Evolutionary conservation across 768 basidiomycete genomes (phyloP), one percentile per base, ranked within the genome.

Genomic region (Amanita pseudoporphyria): DNA sequence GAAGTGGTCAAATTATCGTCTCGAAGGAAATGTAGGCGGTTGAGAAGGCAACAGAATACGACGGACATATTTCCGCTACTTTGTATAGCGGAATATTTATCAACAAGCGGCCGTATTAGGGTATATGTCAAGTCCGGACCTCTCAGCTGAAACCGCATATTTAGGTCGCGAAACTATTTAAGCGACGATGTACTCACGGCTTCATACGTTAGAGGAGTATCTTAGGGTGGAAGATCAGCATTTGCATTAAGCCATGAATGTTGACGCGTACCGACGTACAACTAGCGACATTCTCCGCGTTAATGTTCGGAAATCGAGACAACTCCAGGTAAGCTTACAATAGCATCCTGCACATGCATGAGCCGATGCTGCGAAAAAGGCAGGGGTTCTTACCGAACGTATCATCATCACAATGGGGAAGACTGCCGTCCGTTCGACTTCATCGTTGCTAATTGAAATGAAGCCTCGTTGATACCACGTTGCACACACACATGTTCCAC

Each of bases 41-140:
- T 95, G 47, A 96, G 68, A 3, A 96, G 80, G 52, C 92, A 77
- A 58, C 90, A 91, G 60, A 96, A 96, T 5, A 89, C 84, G 52
- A 90, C 70, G 5, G 91, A 81, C 61, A 83, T 79, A 67, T 96
- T 97, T 21, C 85, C 84, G 39, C 71, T 61, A 22, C 71, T 74
- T 60, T 89, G 86, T 43, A 92, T 67, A 9, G 73, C 71, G 26
- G 77, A 68, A 64, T 96, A 96, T 67, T 93, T 95, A 52, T 93
- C 87, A 41, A 83, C 78, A 28, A 97, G 73, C 0, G 94, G 94
- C 32, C 82, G 84, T 48, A 95, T 73, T 53, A 97, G 82, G 1
- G 89, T 86, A 62, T 96, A 96, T 1, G 87, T 91, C 31, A 93
- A 75, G 62, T 97, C 94, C 1, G 94, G 89, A 1, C 84, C 82